These are phyloP conservation scores for Chytriomyces confervae DNA, from an alignment of 192 early-diverging fungal genomes.

Conservation along the genomic window DNA sequence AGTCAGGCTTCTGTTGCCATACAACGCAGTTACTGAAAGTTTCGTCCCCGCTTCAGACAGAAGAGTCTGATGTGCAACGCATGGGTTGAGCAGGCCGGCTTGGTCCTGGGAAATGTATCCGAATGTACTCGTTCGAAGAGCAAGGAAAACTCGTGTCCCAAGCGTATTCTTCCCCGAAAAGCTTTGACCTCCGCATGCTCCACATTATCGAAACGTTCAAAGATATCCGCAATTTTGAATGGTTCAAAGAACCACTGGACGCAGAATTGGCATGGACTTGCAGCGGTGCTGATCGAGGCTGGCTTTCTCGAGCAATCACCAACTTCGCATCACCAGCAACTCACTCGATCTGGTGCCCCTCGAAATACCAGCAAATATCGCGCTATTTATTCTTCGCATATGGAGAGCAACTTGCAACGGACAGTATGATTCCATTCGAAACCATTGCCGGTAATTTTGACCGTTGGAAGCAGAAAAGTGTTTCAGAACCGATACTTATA, in stretches of 20 bases:
- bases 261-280: slow-evolving; percentile 22
- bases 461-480: slow-evolving; percentile 4
- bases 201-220: slow-evolving; percentile 28
- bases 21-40: too few species aligned
- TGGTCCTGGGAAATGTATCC: slow-evolving; percentile 86
- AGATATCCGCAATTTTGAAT: slow-evolving; percentile 14
- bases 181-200: slow-evolving; percentile 29
- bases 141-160: slow-evolving; percentile 79
- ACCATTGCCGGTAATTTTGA: slow-evolving; percentile 25
- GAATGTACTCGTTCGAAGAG: slow-evolving; percentile 80
- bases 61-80: too few species aligned
- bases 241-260: slow-evolving; percentile 28
- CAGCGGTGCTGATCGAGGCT: background rate
- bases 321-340: background rate
- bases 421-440: background rate
- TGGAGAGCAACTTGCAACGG: background rate
- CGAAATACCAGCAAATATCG: slow-evolving; percentile 4
- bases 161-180: slow-evolving; percentile 43
- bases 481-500: background rate
- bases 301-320: background rate
- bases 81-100: slow-evolving; percentile 94
- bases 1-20: too few species aligned
- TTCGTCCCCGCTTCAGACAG: too few species aligned
- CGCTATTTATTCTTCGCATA: slow-evolving; percentile 19
- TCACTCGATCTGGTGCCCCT: slow-evolving; percentile 12